phyloP scores from a whole-genome alignment of 1,284 basidiomycete species.

The Irpex rosettiformis region DNA sequence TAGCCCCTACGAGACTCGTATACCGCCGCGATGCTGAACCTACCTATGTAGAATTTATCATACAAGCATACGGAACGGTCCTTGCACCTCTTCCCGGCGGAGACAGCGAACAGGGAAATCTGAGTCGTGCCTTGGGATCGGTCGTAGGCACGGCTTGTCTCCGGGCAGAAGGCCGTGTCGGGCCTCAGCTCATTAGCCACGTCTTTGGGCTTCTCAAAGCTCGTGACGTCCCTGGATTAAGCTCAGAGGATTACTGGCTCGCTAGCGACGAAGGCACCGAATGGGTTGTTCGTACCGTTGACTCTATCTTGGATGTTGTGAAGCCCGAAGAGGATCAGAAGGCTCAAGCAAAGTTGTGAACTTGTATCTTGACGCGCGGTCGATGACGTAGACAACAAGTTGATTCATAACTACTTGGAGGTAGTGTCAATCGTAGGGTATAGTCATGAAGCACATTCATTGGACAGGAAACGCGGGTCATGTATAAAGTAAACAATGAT shows the following conservation, averaged over 20 bases:
- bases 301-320: constrained; percentile 74
- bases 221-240: constrained; percentile 53
- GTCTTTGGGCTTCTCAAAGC: constrained; percentile 93
- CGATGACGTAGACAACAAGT: too few relatives aligned
- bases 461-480: not conserved
- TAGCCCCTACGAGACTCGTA: too few relatives aligned
- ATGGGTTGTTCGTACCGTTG: constrained; percentile 89
- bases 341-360: constrained; percentile 59
- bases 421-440: too few relatives aligned
- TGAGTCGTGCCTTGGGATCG: constrained; percentile 85
- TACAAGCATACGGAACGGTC: constrained; percentile 87
- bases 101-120: constrained; percentile 65
- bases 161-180: constrained; percentile 85
- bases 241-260: constrained; percentile 82
- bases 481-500: constrained; percentile 6
- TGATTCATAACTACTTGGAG: too few relatives aligned
- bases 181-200: constrained; percentile 88
- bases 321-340: constrained; percentile 40
- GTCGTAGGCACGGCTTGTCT: constrained; percentile 91
- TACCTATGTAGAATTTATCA: constrained; percentile 74
- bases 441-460: not conserved
- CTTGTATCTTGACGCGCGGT: too few relatives aligned
- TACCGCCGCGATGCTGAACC: too few relatives aligned
- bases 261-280: constrained; percentile 86
- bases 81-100: constrained; percentile 72